These are phyloP conservation scores for Pythium apleroticum DNA, from an alignment of 352 stramenopile species.

Conservation along the genomic window DNA sequence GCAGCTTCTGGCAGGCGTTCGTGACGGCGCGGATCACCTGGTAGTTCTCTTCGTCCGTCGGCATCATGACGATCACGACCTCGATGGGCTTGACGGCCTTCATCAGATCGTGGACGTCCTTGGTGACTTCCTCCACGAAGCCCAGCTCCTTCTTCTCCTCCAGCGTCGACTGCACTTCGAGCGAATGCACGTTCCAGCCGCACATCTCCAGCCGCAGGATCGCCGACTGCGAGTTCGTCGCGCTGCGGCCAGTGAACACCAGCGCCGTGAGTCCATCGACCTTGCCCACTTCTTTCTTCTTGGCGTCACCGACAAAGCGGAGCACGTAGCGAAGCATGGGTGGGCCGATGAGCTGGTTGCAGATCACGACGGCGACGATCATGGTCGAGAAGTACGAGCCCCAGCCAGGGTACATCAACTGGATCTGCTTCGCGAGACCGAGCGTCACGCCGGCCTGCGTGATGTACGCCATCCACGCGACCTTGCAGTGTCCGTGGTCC, in stretches of 20 bases:
- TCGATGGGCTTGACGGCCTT: conserved; percentile 43
- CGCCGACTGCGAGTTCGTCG: conserved; percentile 33
- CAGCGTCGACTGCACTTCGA: conserved; percentile 39
- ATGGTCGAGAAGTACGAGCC: conserved; percentile 72
- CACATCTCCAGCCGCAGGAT: conserved; percentile 57
- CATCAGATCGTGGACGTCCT: conserved; percentile 35
- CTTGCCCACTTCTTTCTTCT: conserved; percentile 57
- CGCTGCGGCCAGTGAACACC: conserved; percentile 32
- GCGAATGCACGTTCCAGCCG: conserved; percentile 55
- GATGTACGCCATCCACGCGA: conserved; percentile 78
- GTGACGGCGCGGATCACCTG: conserved; percentile 51
- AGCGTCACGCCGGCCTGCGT: conserved; percentile 69
- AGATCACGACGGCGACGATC: conserved; percentile 74
- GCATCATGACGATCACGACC: conserved; percentile 65
- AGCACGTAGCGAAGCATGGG: conserved; percentile 59
- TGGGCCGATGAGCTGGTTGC: conserved; percentile 63
- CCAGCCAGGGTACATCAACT: conserved; percentile 69
- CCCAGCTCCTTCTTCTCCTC: conserved; percentile 27
- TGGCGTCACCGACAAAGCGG: conserved; percentile 49
- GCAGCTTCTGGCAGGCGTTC: conserved; percentile 44
- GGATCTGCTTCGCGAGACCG: conserved; percentile 69
- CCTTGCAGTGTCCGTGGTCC: conserved; percentile 41
- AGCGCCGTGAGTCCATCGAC: conserved; percentile 53
- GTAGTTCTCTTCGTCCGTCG: conserved; percentile 53
- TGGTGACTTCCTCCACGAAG: conserved; percentile 27